A percentile compares a stretch with the other conserved stretches of the same genome.
These are phyloP conservation scores for Candida arabinofermentans DNA, from an alignment of 805 yeast species.

Conservation along the genomic window DNA sequence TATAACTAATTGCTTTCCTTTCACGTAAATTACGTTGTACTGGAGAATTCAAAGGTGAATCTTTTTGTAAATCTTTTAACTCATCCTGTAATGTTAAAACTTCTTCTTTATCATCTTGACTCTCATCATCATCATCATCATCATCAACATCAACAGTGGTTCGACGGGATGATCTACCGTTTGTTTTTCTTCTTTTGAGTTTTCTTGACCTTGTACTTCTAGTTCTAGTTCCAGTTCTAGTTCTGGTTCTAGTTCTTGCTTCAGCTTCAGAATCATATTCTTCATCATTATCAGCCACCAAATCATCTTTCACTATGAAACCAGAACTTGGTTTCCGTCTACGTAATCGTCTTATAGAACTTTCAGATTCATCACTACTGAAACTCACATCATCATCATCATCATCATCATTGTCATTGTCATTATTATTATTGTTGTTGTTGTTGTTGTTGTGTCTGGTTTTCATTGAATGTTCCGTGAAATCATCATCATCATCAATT, in stretches of 20 bases:
- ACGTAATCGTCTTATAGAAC: constrained; percentile 18
- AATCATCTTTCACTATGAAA: constrained; percentile 25
- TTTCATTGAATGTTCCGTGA: neutral
- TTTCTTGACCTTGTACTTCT: constrained; percentile 8
- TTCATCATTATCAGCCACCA: constrained; percentile 18
- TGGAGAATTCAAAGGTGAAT: constrained; percentile 48
- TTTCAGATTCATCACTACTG: constrained; percentile 18
- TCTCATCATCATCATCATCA: constrained; percentile 8
- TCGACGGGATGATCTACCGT: neutral
- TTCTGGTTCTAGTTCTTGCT: constrained; percentile 2
- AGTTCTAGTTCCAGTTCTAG: neutral
- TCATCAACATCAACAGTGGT: neutral
- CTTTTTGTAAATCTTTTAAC: constrained; percentile 57
- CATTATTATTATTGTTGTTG: constrained; percentile 18
- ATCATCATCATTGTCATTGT: constrained; percentile 22
- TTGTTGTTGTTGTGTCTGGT: constrained; percentile 25
- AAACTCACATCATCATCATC: constrained; percentile 17
- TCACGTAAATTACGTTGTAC: constrained; percentile 54
- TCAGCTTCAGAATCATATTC: constrained; percentile 12
- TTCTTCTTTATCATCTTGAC: constrained; percentile 16
- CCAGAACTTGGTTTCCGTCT: constrained; percentile 19
- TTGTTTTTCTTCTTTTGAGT: constrained; percentile 7
- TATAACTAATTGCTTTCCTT: constrained; percentile 71
- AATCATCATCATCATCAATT: constrained; percentile 25
- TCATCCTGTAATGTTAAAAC: constrained; percentile 55